Conservation (phyloP, 768 basidiomycete species). For the Pisolithus tinctorius region DNA sequence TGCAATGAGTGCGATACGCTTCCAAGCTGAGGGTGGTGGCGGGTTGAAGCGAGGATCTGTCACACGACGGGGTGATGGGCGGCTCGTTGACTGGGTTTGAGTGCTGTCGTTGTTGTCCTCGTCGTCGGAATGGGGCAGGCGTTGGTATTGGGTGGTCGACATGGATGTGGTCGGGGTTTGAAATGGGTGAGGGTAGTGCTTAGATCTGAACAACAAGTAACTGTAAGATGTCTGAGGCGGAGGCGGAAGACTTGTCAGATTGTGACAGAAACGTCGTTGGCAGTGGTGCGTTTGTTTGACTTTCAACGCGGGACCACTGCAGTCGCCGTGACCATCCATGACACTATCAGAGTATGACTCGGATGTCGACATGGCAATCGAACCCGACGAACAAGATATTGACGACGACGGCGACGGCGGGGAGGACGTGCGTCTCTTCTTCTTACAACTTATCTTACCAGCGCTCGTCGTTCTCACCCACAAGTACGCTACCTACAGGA, state of each 20-base stretch:
- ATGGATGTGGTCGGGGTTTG: slow-evolving; percentile 17
- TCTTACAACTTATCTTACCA: neutral
- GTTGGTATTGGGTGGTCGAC: slow-evolving; percentile 4
- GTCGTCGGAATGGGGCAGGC: neutral
- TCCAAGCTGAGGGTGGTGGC: slow-evolving; percentile 38
- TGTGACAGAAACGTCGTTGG: neutral
- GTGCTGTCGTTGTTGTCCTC: neutral
- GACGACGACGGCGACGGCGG: slow-evolving; percentile 14
- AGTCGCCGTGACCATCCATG: too few relatives aligned
- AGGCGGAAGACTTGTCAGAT: slow-evolving; percentile 6
- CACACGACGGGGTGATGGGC: neutral
- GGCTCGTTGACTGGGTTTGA: neutral
- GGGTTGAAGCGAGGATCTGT: slow-evolving; percentile 30
- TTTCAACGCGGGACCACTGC: too few relatives aligned
- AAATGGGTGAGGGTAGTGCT: slow-evolving; percentile 8
- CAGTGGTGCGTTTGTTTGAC: neutral
- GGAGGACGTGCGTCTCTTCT: slow-evolving; percentile 4
- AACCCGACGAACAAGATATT: slow-evolving; percentile 19
- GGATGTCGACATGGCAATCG: slow-evolving; percentile 32
- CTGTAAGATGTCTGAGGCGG: slow-evolving; percentile 4
- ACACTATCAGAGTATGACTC: slow-evolving; percentile 9
- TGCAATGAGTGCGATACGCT: slow-evolving; percentile 38
- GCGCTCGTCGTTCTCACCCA: slow-evolving; percentile 1
- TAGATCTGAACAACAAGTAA: neutral
- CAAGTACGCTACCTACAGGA: slow-evolving; percentile 1